Evolutionary conservation across 805 yeast genomes (phyloP).

Genomic region (Saccharomycopsis amapae): DNA sequence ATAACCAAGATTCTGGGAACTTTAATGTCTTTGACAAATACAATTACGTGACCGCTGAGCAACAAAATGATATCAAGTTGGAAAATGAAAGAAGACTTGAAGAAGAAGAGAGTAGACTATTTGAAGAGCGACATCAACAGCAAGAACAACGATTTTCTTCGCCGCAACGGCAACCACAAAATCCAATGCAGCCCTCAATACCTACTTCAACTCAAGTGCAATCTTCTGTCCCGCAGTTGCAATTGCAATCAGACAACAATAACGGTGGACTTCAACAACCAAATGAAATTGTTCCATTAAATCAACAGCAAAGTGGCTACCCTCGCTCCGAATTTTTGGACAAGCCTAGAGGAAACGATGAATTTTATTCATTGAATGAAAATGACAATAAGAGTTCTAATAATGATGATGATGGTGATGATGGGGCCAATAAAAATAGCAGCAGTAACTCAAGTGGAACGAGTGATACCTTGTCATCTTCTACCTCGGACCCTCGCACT

Average conservation of each 20-base stretch:
- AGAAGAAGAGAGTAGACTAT: conserved; percentile 3
- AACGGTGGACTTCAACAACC: background rate
- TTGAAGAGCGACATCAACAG: conserved; percentile 2
- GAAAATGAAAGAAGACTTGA: conserved; percentile 8
- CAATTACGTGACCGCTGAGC: conserved; percentile 15
- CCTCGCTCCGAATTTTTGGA: background rate
- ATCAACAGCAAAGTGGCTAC: background rate
- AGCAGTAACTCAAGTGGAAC: background rate
- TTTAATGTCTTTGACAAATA: conserved; percentile 18
- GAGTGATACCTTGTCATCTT: background rate
- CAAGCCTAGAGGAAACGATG: background rate
- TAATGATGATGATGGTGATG: no score
- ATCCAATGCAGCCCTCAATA: no score
- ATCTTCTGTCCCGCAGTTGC: no score
- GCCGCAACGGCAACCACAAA: background rate
- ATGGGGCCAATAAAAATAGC: background rate
- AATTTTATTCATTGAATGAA: background rate
- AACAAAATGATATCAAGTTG: conserved; percentile 13
- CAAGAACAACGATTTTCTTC: background rate
- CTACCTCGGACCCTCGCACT: background rate
- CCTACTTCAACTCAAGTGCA: background rate
- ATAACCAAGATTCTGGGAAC: conserved; percentile 4
- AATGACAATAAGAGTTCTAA: no score
- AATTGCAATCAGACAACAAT: background rate
- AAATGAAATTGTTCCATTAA: background rate